Base-by-base conservation (phyloP, 495 filamentous ascomycete species). In the Wilcoxina mikolae region DNA sequence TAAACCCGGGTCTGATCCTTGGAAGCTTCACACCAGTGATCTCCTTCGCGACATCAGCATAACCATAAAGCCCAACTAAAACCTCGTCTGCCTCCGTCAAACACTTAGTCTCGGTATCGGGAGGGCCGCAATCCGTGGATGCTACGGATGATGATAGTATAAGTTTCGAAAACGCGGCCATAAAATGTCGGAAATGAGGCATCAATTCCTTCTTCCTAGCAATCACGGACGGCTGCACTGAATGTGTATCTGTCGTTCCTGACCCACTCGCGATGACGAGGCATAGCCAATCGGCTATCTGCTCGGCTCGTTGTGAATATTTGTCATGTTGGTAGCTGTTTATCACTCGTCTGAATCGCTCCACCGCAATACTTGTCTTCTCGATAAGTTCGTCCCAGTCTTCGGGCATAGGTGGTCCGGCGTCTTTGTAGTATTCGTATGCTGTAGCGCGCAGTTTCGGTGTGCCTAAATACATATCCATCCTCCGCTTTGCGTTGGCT, bases 121-220 rank as follows among this genome's bases (percentile, higher is more conserved):
- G 72, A 35, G 78, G 72, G 20, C 88, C 87, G 79, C 84, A 95
- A 67, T 96, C 91, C 26, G 90, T 83, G 22, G 90, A 85, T 31
- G 91, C 91, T 64, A 96, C 94, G 67, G 96, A 91, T n/a, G 91
- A 95, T 20, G 90, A 96, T 29, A 98, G 78, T 22, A 98, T 93
- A 33, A 98, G 74, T 68, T 96, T 98, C 33, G 93, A 96, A 69
- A 96, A 96, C 60, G 91, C 85, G 3, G 91, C 96, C 91, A 98
- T 98, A 83, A 95, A 95, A 65, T 95, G 93, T 48, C 93, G 78
- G 69, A 95, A 98, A 70, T 96, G 87, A 26, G 93, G 91, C 62
- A 96, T 95, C 41, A 98, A 73, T 1, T 85, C 81, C 69, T 94
- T 94, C 69, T 98, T 98, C 5, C 87, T 89, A 5, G 87, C 91